Conservation (phyloP, 225 moss, liverwort and hornwort species). For the Antitrichia curtipendula region DNA sequence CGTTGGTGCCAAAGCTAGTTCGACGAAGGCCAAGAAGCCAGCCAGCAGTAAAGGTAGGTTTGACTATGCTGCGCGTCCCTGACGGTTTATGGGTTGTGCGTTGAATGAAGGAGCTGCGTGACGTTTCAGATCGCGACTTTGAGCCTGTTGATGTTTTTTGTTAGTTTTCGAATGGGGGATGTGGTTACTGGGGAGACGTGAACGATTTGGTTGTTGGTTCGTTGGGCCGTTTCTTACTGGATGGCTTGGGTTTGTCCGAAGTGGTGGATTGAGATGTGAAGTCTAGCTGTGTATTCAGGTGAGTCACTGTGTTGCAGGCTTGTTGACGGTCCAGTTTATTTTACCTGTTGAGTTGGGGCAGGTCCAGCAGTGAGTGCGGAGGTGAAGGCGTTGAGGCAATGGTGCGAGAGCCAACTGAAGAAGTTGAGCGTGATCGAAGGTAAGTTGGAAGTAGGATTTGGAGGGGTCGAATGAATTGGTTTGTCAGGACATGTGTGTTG, state of each 20-base stretch:
- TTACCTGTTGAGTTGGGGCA: background rate
- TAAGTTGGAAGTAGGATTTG: background rate
- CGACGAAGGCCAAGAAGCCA: conserved; percentile 17
- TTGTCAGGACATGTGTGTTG: background rate
- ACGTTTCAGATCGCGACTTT: background rate
- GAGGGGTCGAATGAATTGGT: background rate
- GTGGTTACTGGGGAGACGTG: background rate
- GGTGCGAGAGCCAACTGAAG: conserved; percentile 79
- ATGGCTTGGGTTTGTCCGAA: background rate
- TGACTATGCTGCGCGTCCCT: background rate
- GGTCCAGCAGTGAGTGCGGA: conserved; percentile 28
- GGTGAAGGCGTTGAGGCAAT: conserved; percentile 73
- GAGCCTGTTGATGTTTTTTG: background rate
- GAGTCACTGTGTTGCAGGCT: background rate
- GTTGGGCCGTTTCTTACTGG: background rate
- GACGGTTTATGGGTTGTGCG: background rate
- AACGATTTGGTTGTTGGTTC: background rate
- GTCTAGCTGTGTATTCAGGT: background rate
- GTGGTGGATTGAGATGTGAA: background rate
- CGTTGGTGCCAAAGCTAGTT: background rate
- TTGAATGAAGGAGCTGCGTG: background rate
- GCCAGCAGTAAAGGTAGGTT: conserved; percentile 14
- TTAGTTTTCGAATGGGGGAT: background rate
- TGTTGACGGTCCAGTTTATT: background rate
- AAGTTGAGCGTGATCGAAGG: conserved; percentile 62